Evolutionary conservation across 2,329 filamentous ascomycete species (phyloP), one percentile per base, ranked within the genome.

Genomic region (Emergomyces africanus): DNA sequence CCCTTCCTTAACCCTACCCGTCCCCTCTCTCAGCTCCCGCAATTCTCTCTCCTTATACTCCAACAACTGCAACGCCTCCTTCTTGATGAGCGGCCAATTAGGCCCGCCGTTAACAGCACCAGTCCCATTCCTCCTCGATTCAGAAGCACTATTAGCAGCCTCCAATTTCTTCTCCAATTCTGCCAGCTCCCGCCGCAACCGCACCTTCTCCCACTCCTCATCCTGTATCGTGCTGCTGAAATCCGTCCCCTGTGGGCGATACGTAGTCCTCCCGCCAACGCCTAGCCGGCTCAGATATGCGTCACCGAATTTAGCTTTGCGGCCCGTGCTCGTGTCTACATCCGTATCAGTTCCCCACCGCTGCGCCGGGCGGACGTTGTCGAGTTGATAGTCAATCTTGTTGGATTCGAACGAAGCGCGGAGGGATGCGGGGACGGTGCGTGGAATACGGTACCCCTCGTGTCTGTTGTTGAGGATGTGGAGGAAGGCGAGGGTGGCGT

Each of bases 221-320:
- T 95, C 92, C 61, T 88, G 88, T 71, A 90, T 89, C 63, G 89
- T 87, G 42, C 82, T 81, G 60, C 85, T 87, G 71, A 97, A 97
- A 76, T 99, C 91, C 1, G 94, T 99, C 30, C 94, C 94, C 46
- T 86, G 79, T 9, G 88, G 83, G 69, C 88, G 86, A 75, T 94
- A 92, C 61, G 83, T 86, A 65, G 86, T 85, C 68, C 91, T 87
- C 57, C 84, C 83, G 23, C 84, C 83, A 5, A 85, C 79, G 8
- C 94, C 94, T 44, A 99, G 81, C 14, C 94, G 86, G 62, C 89
- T 95, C 60, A 99, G 83, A 74, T 97, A 99, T 64, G 95, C 89
- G 72, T 99, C 94, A 64, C 94, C 94, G 70, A 99, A 99, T 76
- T 96, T 96, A 66, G 90, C 87, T 77, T 99, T 99, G 69, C 89